Base-by-base conservation (phyloP, 176 grass and related monocot genomes). In the sorghum (Sorghum bicolor) region DNA sequence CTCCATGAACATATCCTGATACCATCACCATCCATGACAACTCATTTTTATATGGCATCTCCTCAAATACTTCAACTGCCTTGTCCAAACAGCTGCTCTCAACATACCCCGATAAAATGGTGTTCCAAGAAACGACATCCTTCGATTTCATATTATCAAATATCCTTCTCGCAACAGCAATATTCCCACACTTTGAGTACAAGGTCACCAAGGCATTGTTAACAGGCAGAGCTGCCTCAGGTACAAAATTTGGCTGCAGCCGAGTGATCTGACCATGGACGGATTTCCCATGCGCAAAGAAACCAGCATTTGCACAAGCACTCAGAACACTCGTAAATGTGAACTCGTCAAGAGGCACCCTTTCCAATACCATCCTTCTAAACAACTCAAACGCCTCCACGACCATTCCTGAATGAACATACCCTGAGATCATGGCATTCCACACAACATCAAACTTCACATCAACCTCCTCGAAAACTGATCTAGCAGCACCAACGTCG, bases 391-490 rank as follows among this genome's bases (percentile, higher is more conserved):
- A 82, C 13, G 95, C 95, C 33, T 94, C 87, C 2, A 62, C 71
- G 34, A 48, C 72, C 82, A 86, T 87, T 72, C 90, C 90, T 15
- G 85, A 90, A 50, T 93, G 88, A 15, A 93, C 90, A 72, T 94
- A 94, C 26, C 95, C 95, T 25, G 95, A 98, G 82, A 98, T 98
- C 90, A 95, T 98, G 0, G 95, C 95, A 40, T 98, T 98, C 90
- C 92, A 94, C 75, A 98, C 90, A 2, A 94, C 95, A 87, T 98
- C 90, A 17, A 95, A 86, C 70, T 44, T 77, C 33, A 83, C 71
- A 65, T 93, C 83, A 84, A 94, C 88, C 53, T 88, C 82, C 22
- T 93, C 84, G 74, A 93, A 98, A 28, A 87, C 90, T 36, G 57
- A 70, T 64, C 88, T 78, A 72, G 95, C 90, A 85, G 90, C 87